Base-by-base conservation (phyloP, 345 rosid genomes). In the Excoecaria agallocha region DNA sequence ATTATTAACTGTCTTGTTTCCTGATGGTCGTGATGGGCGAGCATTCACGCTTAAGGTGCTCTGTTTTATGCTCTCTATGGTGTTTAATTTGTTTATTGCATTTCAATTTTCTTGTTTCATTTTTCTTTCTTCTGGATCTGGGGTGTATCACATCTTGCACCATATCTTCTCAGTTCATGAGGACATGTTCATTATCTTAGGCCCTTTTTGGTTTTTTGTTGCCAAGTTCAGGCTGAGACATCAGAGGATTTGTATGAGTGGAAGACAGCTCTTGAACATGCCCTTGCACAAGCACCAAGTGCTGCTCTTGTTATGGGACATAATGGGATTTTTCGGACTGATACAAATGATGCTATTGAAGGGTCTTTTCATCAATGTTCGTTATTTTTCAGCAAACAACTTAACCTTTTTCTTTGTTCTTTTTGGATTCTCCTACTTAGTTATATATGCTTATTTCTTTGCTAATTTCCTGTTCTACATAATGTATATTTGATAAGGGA, bases 21-120 rank as follows among this genome's bases (percentile, higher is more conserved):
- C 99, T 76, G 99, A 95, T 83, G 99, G 99, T 77, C 94, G 98
- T 76, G 99, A 93, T 86, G 99, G 99, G 57, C 89, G 99, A 84
- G 99, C 98, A 67, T 95, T 95, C 83, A 95, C 98, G 59, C 97
- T 95, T 74, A 95, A 95, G 99, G 98, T 92, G 80, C 79, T 78
- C 80, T 30, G 38, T 66, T 69, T 78, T 25, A 62, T 69, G 15
- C 68, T 63, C 17, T 48, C 5, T 17, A 12, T 35, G 39, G 16
- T 8, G 0, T 49, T 51, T 5, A 41, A 50, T 54, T 43, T 6
- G 41, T 54, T 38, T 25, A 9, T 8, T 66, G 66, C 73, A 54
- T 66, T 70, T 24, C 19, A 46, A 72, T 76, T 76, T 63, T 64
- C 68, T 45, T 24, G 30, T 68, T 8, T 39, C 17, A 20, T 65